Conservation (phyloP, 108 stramenopile species). For the Nannochloropsis salina region DNA sequence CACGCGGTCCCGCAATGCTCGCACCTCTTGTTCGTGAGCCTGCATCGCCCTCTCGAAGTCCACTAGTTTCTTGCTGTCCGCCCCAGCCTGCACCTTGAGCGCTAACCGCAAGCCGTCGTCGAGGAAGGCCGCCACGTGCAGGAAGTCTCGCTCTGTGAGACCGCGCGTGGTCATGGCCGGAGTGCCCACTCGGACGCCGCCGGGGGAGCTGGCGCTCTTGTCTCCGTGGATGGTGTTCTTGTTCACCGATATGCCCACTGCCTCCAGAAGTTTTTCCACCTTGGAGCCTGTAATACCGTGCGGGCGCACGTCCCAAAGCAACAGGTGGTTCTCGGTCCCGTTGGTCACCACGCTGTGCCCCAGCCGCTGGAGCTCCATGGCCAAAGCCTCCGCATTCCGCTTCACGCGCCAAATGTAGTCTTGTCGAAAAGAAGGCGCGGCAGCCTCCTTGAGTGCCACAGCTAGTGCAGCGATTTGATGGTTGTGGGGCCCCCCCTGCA, state of each 20-base stretch:
- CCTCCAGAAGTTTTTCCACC: constrained; percentile 48
- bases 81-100: constrained; percentile 37
- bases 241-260: constrained; percentile 50
- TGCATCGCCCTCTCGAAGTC: constrained; percentile 71
- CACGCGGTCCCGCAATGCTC: constrained; percentile 67
- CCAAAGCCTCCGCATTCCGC: constrained; percentile 54
- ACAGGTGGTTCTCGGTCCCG: constrained; percentile 98
- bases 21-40: constrained; percentile 45
- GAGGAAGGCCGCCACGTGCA: constrained; percentile 38
- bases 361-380: constrained; percentile 64
- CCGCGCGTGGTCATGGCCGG: constrained; percentile 96
- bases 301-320: constrained; percentile 80
- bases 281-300: constrained; percentile 43
- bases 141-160: constrained; percentile 58
- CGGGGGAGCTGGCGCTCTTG: constrained; percentile 64
- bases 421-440: constrained; percentile 12
- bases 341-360: constrained; percentile 94
- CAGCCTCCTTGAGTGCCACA: constrained; percentile 53
- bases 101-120: constrained; percentile 41
- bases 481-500: constrained; percentile 61
- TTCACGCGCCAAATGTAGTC: constrained; percentile 45
- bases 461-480: constrained; percentile 57
- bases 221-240: constrained; percentile 56
- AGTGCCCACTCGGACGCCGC: constrained; percentile 98
- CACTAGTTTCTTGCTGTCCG: constrained; percentile 63